Evolutionary conservation across 2,329 filamentous ascomycete species (phyloP), one percentile per base, ranked within the genome.

Genomic region (Fulvia fulva): DNA sequence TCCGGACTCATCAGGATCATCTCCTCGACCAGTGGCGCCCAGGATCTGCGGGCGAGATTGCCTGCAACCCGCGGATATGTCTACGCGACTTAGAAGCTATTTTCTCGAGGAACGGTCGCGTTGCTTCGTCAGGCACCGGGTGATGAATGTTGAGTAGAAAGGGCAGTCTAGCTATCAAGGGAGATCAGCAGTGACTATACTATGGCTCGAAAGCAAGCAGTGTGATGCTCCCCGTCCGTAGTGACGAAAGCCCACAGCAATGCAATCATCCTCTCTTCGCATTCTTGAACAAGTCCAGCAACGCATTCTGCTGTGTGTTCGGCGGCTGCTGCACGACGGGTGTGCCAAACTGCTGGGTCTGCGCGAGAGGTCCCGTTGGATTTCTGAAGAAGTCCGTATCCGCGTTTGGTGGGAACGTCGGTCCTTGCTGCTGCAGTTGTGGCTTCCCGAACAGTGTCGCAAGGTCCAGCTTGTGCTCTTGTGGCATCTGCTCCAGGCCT

Each of bases 241-340:
- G 16, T 9, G 30, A 9, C 7, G 5, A 8, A 4, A 19, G 5
- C 8, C 4, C 8, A n/a, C 1, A 14, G 14, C 3, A 7, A 41
- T 41, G 37, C 25, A 16, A 28, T 61, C 53, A 63, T 26, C 46
- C 53, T 34, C 43, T 55, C 45, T 60, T 62, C 21, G 58, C 63
- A 28, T 65, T 65, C 52, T 70, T 68, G 62, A 71, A 69, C 32
- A 71, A 56, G 45, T 66, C 62, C 44, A 47, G 21, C 44, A 47
- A 25, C 44, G 44, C 44, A 47, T 9, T 47, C 25, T 47, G 44
- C 44, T 47, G 44, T 19, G 44, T 16, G n/a, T 5, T 47, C 23
- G 55, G 57, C 49, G 59, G 16, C 51, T 55, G 16, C 51, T 55
- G 14, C 14, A 34, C 34, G 25, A 11, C 7, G 28, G 45, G 53